phyloP scores from a whole-genome alignment of 2,329 filamentous ascomycete species.

The Sclerotinia trifoliorum region DNA sequence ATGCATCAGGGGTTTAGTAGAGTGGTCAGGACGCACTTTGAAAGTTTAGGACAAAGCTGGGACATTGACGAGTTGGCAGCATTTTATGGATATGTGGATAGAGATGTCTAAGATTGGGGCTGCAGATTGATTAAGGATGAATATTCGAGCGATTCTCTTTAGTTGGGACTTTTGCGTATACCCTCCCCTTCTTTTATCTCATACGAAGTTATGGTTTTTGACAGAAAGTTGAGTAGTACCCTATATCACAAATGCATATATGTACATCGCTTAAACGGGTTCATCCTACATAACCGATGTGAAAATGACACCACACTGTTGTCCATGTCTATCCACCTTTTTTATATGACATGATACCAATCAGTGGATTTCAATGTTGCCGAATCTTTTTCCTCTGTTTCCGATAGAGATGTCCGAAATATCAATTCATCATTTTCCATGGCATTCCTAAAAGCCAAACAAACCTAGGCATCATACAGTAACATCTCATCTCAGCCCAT shows the following conservation, averaged over 20 bases:
- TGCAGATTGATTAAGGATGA: slow-evolving; percentile 20
- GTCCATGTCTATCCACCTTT: not conserved
- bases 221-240: slow-evolving; percentile 6
- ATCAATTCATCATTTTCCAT: not conserved
- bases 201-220: slow-evolving; percentile 8
- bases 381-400: not conserved
- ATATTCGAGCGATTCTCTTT: slow-evolving; percentile 18
- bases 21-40: not conserved
- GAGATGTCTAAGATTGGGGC: slow-evolving; percentile 22
- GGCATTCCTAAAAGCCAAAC: not conserved
- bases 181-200: slow-evolving; percentile 11
- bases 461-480: not conserved
- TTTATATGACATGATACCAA: not conserved
- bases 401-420: not conserved
- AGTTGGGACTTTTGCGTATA: slow-evolving; percentile 18
- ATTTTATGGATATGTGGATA: slow-evolving; percentile 24
- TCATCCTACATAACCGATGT: not conserved
- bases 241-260: slow-evolving; percentile 4
- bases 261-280: not conserved
- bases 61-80: not conserved
- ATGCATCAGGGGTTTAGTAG: slow-evolving; percentile 3
- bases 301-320: not conserved
- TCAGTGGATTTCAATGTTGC: not conserved
- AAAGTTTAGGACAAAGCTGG: slow-evolving; percentile 8
- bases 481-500: not conserved